Evolutionary conservation across 73 alveolate genomes (phyloP).

Genomic region (Paraurostyla sp.): DNA sequence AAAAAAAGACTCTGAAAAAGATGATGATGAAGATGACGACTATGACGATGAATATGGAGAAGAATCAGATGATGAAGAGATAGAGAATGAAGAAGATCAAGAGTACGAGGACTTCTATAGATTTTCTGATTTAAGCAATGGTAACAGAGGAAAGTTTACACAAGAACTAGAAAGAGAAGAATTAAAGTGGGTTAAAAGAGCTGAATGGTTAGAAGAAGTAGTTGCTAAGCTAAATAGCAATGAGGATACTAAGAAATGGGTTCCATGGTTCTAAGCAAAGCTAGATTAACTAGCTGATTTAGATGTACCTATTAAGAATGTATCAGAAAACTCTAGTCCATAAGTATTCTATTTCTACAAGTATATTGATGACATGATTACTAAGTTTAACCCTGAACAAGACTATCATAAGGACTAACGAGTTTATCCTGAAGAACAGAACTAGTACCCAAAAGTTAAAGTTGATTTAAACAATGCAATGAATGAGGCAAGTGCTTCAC

Average conservation of each 20-base stretch:
- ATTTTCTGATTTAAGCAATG: not conserved
- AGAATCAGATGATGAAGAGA: not conserved
- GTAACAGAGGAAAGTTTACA: not conserved
- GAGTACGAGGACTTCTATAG: slow-evolving; percentile 15
- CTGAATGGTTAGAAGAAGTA: slow-evolving; percentile 39
- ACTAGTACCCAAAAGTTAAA: not conserved
- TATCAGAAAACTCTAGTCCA: not conserved
- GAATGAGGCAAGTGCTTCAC: not conserved
- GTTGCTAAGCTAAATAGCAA: not conserved
- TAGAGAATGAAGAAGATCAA: not conserved
- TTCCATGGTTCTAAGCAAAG: slow-evolving; percentile 56
- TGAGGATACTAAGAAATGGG: slow-evolving; percentile 1
- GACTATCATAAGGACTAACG: not conserved
- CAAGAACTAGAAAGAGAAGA: slow-evolving; percentile 38
- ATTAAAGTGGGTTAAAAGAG: slow-evolving; percentile 23
- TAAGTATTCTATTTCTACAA: not conserved
- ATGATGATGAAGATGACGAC: slow-evolving; percentile 37
- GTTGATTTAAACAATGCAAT: not conserved
- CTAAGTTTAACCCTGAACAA: not conserved
- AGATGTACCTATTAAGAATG: slow-evolving; percentile 11
- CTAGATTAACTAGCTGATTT: slow-evolving; percentile 38
- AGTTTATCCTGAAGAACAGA: not conserved
- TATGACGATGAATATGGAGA: not conserved
- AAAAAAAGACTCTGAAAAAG: not conserved
- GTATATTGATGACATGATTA: not conserved